These are phyloP conservation scores for Auricularia sp. DNA, from an alignment of 768 basidiomycete species.

Conservation along the genomic window DNA sequence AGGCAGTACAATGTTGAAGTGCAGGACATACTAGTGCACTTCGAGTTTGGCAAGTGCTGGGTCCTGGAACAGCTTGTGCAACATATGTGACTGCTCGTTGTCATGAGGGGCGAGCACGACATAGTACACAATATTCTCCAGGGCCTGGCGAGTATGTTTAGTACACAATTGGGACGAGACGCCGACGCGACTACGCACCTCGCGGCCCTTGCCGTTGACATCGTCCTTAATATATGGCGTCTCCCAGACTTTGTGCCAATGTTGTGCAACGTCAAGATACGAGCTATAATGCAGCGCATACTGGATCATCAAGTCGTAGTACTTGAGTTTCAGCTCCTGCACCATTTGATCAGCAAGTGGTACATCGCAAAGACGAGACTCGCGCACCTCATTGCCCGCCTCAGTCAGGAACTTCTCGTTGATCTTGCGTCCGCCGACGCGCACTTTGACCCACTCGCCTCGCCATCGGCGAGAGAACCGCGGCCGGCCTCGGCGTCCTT, in stretches of 20 bases:
- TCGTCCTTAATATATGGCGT: constrained; percentile 90
- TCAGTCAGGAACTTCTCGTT: constrained; percentile 89
- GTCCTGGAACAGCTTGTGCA: constrained; percentile 76
- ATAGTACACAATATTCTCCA: constrained; percentile 93
- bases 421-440: constrained; percentile 86
- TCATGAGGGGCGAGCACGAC: constrained; percentile 87
- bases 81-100: constrained; percentile 96
- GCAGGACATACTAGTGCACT: constrained; percentile 60
- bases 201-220: constrained; percentile 48
- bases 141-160: constrained; percentile 41
- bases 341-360: constrained; percentile 2
- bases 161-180: not conserved
- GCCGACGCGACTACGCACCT: constrained; percentile 32
- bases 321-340: constrained; percentile 92
- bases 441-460: constrained; percentile 85
- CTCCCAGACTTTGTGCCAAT: constrained; percentile 96
- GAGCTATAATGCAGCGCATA: constrained; percentile 74
- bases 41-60: constrained; percentile 72
- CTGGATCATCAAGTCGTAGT: constrained; percentile 94
- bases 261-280: constrained; percentile 89
- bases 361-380: not conserved
- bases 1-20: constrained; percentile 2
- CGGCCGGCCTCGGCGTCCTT: constrained; percentile 53
- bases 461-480: constrained; percentile 56
- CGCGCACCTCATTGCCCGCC: constrained; percentile 72